Base-by-base conservation (phyloP, 768 basidiomycete species). In the Cystofilobasidium bisporidii region DNA sequence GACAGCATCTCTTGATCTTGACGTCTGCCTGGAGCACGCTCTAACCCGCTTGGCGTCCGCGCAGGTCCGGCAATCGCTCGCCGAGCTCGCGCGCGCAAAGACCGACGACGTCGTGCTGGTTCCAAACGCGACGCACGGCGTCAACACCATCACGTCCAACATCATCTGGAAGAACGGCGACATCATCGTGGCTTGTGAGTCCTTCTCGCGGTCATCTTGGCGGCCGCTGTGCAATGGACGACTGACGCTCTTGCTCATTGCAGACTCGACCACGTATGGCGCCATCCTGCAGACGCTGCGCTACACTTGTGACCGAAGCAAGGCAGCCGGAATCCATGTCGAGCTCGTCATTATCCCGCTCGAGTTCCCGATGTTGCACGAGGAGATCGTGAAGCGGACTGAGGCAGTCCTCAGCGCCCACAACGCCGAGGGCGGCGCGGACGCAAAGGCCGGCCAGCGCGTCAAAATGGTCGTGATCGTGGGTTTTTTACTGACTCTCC, bases 91-190 rank as follows among this genome's bases (percentile, higher is more conserved):
- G 24, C 36, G 63, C 12, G 48, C 68, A 0, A 41, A 43, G 8
- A 3, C 60, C 1, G 63, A 64, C 15, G 58, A 64, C 22, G 36
- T 60, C 8, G 68, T 69, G 3, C n/a, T 69, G 30, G 81, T 85
- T 0, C 76, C 81, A 0, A 88, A 87, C 71, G 81, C 86, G 0
- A 85, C 85, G 11, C 38, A 82, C 70, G 87, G 83, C 3, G 71
- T 91, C 40, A 84, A 85, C 71, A 87, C 84, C 14, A 78, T 91
- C 60, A 74, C 88, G 38, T 77, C 81, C 57, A 88, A 88, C 67
- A 79, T 91, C 36, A 78, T 81, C 43, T 89, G 86, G 87, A 78
- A 82, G 43, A 74, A 82, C 59, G 84, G 82, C 0, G 89, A 91
- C 75, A 77, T 87, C 12, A 79, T 91, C 62, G 77, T 89, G 55